phyloP scores from a whole-genome alignment of 2,329 filamentous ascomycete genomes.

The Apiospora saccharicola region DNA sequence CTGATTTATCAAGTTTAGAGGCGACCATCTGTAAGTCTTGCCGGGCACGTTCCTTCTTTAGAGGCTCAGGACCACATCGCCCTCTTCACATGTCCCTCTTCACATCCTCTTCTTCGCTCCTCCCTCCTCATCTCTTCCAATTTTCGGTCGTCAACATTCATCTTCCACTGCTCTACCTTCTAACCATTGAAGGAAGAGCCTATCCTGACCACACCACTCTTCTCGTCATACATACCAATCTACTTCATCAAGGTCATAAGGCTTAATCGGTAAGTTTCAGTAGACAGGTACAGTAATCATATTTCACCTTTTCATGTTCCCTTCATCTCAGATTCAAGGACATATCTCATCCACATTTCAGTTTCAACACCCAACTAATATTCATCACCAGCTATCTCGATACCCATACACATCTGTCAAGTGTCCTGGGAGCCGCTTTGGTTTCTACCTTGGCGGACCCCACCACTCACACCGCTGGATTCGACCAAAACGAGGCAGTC shows the following conservation, averaged over 20 bases:
- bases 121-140: not conserved
- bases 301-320: not conserved
- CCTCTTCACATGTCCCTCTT: not conserved
- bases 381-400: not conserved
- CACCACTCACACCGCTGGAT: not conserved
- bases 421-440: not conserved
- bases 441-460: not conserved
- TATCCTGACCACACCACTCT: not conserved
- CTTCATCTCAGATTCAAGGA: not conserved
- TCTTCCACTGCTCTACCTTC: not conserved
- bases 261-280: not conserved
- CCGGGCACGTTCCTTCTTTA: not conserved
- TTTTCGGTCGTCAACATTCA: not conserved
- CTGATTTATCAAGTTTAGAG: not conserved
- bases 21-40: not conserved
- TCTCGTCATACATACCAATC: not conserved
- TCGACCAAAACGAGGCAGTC: not conserved
- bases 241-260: not conserved
- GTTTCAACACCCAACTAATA: not conserved
- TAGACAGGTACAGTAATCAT: not conserved
- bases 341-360: not conserved
- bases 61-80: not conserved
- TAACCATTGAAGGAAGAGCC: not conserved
- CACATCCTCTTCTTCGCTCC: not conserved
- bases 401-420: not conserved